Base-by-base conservation (phyloP, 192 early-diverging fungal species). In the Coemansia interrupta region DNA sequence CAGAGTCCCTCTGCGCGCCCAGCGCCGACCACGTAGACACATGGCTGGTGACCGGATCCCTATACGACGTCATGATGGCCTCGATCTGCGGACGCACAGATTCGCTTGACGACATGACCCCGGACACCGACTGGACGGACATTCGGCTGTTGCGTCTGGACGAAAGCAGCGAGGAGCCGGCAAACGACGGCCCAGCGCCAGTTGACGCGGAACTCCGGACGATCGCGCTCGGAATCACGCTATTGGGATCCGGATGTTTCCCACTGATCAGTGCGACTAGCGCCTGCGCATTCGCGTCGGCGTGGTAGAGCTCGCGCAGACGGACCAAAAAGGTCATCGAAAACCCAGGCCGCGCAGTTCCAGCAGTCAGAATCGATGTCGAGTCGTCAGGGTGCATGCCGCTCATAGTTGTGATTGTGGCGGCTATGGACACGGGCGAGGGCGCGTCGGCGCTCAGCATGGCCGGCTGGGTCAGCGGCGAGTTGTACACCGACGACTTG, bases 21-120 rank as follows among this genome's bases (percentile, higher is more conserved):
- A 62, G 41, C 19, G 69, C 74, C 12, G 74, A 68, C 74, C 69
- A 78, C 3, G 68, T 67, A 2, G 49, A 45, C 14, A 77, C 64
- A n/a, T 64, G 68, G 53, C 56, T 65, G 14, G 64, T 63, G 1
- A 24, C 38, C 0, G 74, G 68, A 8, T 78, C 52, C 1, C 67
- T 42, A 29, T 64, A 71, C 18, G 74, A 71, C 9, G 58, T 58
- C 74, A 78, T 78, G 0, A 78, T 65, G 2, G 58, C 55, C 44
- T 57, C 74, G 32, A 78, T 57, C 54, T 51, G 49, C 26, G 74
- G 74, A 29, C 64, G 36, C 29, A 64, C 45, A 30, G 64, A 61
- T 26, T 68, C 68, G 46, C 41, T 63, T 2, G 50, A 26, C 2
- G 61, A 56, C 28, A 68, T 45, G 11, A 61, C 26, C 48, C 62